phyloP scores from a whole-genome alignment of 495 filamentous ascomycete species.

The Penicillium angulare region DNA sequence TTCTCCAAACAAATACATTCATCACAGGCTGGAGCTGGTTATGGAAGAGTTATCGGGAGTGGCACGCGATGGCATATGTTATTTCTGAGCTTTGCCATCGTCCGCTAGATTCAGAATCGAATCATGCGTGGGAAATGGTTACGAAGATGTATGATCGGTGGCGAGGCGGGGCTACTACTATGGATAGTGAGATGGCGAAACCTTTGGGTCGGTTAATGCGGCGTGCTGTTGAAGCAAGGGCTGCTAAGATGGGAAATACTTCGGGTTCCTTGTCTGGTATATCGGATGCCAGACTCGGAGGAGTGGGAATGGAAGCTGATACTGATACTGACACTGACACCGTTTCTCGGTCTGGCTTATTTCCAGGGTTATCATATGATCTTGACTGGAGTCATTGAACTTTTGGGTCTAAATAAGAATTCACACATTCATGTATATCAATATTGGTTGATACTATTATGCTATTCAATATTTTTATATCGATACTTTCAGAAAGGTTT shows the following conservation, averaged over 20 bases:
- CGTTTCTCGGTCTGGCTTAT: too few relatives aligned
- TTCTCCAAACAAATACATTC: conserved; percentile 4
- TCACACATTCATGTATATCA: too few relatives aligned
- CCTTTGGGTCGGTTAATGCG: conserved; percentile 51
- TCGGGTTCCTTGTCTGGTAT: too few relatives aligned
- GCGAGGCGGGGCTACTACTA: conserved; percentile 4
- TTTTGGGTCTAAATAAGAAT: too few relatives aligned
- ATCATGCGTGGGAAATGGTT: conserved; percentile 71
- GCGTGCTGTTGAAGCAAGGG: conserved; percentile 3
- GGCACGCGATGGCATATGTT: conserved; percentile 68
- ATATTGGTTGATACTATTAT: too few relatives aligned
- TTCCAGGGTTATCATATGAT: too few relatives aligned
- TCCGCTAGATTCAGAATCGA: conserved; percentile 56
- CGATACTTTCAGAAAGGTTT: too few relatives aligned
- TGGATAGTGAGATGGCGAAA: conserved; percentile 29
- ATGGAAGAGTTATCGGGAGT: conserved; percentile 74
- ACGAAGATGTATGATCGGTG: conserved; percentile 53
- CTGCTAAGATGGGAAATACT: not conserved
- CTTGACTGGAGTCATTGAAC: too few relatives aligned
- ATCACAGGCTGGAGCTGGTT: conserved; percentile 28
- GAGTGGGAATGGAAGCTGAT: not conserved
- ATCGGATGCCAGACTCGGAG: too few relatives aligned
- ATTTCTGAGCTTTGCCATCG: conserved; percentile 68
- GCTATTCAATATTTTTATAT: too few relatives aligned
- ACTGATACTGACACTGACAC: too few relatives aligned